Evolutionary conservation across 495 filamentous ascomycete species (phyloP).

Genomic region (Neurospora sp.): DNA sequence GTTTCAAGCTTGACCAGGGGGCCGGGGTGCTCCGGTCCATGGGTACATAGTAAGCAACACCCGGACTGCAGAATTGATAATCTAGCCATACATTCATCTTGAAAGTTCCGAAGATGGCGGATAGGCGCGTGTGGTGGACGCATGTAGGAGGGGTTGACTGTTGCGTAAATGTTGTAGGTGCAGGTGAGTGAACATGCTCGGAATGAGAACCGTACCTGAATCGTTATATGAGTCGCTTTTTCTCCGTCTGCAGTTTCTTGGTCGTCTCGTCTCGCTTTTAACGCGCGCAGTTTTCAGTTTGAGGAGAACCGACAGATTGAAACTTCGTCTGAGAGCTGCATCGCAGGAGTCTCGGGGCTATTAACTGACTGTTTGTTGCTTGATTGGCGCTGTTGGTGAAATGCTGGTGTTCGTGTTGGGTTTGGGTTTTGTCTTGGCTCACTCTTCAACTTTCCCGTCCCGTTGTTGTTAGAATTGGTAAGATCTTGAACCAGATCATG

Average conservation of each 20-base stretch:
- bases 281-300: background rate
- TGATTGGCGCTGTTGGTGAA: background rate
- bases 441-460: background rate
- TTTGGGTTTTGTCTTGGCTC: background rate
- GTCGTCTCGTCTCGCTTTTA: background rate
- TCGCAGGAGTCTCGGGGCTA: background rate
- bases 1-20: background rate
- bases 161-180: no score
- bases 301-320: background rate
- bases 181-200: background rate
- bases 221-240: background rate
- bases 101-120: background rate
- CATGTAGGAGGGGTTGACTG: background rate
- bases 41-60: background rate
- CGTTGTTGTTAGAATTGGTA: background rate
- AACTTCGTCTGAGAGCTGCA: background rate
- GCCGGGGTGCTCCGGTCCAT: background rate
- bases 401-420: background rate
- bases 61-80: background rate
- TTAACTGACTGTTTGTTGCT: background rate
- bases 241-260: background rate
- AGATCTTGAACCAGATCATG: background rate
- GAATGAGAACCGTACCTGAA: background rate
- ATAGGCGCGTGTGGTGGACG: background rate
- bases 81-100: background rate